Evolutionary conservation across 306 rosid genomes (phyloP).

Genomic region (Lathyrus sativus): DNA sequence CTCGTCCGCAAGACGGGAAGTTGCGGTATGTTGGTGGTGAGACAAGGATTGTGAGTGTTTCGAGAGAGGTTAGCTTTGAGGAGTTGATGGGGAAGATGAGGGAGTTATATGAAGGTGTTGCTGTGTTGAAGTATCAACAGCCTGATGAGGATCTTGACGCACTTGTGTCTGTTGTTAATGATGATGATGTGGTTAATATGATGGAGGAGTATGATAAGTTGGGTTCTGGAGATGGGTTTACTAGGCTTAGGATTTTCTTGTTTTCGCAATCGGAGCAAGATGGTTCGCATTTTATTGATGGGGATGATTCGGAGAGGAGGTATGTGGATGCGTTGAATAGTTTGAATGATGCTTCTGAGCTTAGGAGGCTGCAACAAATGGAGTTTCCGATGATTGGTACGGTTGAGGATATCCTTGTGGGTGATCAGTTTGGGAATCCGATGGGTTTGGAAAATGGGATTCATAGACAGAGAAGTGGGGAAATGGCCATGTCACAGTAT

Average conservation of each 20-base stretch:
- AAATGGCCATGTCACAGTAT: conserved; percentile 53
- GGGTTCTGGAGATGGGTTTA: conserved; percentile 86
- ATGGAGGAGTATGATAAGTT: conserved; percentile 99
- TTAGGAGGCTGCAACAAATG: conserved; percentile 59
- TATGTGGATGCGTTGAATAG: conserved; percentile 94
- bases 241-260: conserved; percentile 91
- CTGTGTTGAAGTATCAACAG: conserved; percentile 89
- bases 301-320: conserved; percentile 91
- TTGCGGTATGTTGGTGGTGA: conserved; percentile 97
- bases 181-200: conserved; percentile 95
- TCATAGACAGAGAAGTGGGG: conserved; percentile 78
- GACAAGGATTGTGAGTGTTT: conserved; percentile 89
- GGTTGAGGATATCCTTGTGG: conserved; percentile 60
- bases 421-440: conserved; percentile 67
- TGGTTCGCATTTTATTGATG: conserved; percentile 68
- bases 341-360: conserved; percentile 72
- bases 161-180: conserved; percentile 92
- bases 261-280: conserved; percentile 79
- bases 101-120: conserved; percentile 81
- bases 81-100: conserved; percentile 92
- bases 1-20: conserved; percentile 97
- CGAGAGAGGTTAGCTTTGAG: conserved; percentile 63
- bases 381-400: conserved; percentile 59
- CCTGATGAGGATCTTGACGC: conserved; percentile 99
- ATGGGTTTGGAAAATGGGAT: conserved; percentile 63